These are phyloP conservation scores for Cystoisospora suis DNA, from an alignment of 169 alveolate genomes.

Conservation along the genomic window DNA sequence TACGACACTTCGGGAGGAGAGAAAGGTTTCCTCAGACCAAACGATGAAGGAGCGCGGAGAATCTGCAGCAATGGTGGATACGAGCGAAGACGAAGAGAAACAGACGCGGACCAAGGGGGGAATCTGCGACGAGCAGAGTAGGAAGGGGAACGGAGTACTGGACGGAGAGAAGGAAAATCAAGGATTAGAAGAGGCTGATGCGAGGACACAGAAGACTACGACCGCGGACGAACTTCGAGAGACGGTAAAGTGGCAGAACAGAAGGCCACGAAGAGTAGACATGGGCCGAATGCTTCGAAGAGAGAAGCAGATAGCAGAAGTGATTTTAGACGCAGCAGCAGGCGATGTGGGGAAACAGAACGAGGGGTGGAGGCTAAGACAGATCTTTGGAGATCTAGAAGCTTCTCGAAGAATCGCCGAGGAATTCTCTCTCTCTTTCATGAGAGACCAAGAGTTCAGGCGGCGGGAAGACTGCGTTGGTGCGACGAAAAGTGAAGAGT, in stretches of 20 bases:
- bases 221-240: neutral
- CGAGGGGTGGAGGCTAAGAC: neutral
- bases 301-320: neutral
- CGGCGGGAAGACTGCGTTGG: too few relatives aligned
- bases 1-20: too few relatives aligned
- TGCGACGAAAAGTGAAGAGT: too few relatives aligned
- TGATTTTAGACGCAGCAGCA: neutral
- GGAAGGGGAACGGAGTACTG: neutral
- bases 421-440: too few relatives aligned
- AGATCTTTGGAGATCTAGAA: constrained; percentile 3
- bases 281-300: neutral
- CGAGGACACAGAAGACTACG: neutral
- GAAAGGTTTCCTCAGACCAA: too few relatives aligned
- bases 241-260: neutral
- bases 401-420: neutral
- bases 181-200: too few relatives aligned
- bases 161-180: too few relatives aligned
- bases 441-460: too few relatives aligned
- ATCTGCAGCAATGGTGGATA: too few relatives aligned
- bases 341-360: neutral
- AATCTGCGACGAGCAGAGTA: neutral
- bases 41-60: too few relatives aligned
- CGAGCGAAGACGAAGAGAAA: neutral
- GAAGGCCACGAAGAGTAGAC: neutral
- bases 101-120: neutral